Base-by-base conservation (phyloP, 768 basidiomycete genomes). In the Leucocoprinus leucothites region DNA sequence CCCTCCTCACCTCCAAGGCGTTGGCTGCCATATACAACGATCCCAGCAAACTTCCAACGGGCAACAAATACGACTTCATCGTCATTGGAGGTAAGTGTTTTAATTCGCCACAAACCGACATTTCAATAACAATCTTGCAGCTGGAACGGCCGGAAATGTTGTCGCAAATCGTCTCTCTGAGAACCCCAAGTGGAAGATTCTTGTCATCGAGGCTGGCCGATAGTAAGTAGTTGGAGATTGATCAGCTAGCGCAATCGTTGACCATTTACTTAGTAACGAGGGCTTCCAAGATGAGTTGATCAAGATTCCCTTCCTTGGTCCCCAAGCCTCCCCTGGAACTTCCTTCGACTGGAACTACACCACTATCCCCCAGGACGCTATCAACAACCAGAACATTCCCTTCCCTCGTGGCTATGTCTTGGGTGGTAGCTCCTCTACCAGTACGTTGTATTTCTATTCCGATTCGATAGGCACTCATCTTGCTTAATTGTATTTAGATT, bases 321-420 rank as follows among this genome's bases (percentile, higher is more conserved):
- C 48, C 3, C 19, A 31, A 21, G 48, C 48, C 22, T 34, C 48
- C 4, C 52, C 47, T 34, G 41, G 56, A 13, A 61, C 63, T 25
- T 42, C 48, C 8, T 67, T 62, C 48, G 66, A 67, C 47, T 71
- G 68, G 68, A 69, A 69, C 46, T 69, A 59, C 54, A 69, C 67
- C 1, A 69, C 67, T 9, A 50, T 53, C 2, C 54, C 63, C 24
- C 69, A 69, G 49, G 6, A 28, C 9, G 65, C 58, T 1, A 48
- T 69, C n/a, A 55, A 58, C 31, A 62, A 61, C 18, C 59, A 66
- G 6, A 53, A 48, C 18, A 31, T 65, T 9, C 18, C 50, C 0
- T 61, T 60, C 34, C 63, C 66, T 8, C 53, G 65, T 51, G 69
- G 67, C 0, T 64, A 62, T 26, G 58, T 69, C 16, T 58, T 69